Conservation (phyloP, 2,329 filamentous ascomycete species). For the Acrodontium crateriforme region DNA sequence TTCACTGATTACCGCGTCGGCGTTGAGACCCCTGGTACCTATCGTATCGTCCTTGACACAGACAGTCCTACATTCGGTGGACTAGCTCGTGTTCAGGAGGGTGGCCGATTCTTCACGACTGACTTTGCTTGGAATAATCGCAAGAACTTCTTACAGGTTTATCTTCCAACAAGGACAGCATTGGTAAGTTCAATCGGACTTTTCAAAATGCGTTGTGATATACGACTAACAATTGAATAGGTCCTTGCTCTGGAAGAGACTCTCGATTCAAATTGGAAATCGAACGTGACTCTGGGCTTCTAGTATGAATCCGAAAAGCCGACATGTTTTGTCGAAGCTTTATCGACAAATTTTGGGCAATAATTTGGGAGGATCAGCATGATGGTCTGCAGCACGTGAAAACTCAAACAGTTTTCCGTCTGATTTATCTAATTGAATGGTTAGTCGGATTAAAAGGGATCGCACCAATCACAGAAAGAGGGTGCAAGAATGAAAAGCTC, state of each 20-base stretch:
- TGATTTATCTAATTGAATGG: no score
- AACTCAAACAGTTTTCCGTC: no score
- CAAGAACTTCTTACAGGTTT: conserved; percentile 84
- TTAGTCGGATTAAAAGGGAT: no score
- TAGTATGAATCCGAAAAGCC: no score
- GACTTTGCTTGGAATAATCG: conserved; percentile 80
- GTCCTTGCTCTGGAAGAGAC: conserved; percentile 20
- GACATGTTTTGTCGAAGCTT: no score
- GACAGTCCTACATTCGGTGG: conserved; percentile 70
- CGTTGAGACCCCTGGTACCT: conserved; percentile 71
- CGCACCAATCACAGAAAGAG: no score
- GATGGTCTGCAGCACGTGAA: no score
- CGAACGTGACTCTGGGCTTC: conserved; percentile 14
- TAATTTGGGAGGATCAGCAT: no score
- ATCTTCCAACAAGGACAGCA: conserved; percentile 71
- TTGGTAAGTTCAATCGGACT: conserved; percentile 47
- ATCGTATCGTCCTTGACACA: conserved; percentile 71
- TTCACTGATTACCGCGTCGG: conserved; percentile 90
- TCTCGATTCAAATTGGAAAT: conserved; percentile 18
- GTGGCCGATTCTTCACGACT: conserved; percentile 77
- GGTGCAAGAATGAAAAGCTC: no score
- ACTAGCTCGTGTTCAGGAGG: conserved; percentile 57
- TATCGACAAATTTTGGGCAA: no score
- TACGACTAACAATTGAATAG: conserved; percentile 2
- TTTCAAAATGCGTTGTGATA: background rate